A percentile compares a stretch with the other conserved stretches of the same genome.
These are phyloP conservation scores for Hypoxylon intermedium DNA, from an alignment of 495 filamentous ascomycete genomes.

Conservation along the genomic window DNA sequence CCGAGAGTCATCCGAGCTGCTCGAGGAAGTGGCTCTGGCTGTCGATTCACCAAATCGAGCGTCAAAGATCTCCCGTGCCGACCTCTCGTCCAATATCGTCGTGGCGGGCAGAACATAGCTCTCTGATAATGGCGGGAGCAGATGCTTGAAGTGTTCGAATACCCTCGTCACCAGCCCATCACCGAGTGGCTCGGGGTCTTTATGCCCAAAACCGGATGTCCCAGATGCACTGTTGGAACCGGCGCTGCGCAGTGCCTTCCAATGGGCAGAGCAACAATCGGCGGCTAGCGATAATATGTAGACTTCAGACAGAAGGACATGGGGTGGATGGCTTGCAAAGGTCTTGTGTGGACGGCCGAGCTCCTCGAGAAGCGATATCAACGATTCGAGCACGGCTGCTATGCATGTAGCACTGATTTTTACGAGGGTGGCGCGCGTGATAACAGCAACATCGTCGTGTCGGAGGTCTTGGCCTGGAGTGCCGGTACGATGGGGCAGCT, in stretches of 20 bases:
- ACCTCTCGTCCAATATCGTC: slow-evolving; percentile 54
- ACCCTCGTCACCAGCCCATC: slow-evolving; percentile 49
- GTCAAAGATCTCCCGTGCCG: slow-evolving; percentile 41
- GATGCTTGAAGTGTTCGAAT: slow-evolving; percentile 52
- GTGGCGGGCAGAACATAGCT: slow-evolving; percentile 54
- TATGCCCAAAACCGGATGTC: slow-evolving; percentile 9
- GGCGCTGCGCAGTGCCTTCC: slow-evolving; percentile 52
- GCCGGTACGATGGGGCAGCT: slow-evolving; percentile 72
- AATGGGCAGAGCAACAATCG: slow-evolving; percentile 68
- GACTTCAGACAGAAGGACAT: slow-evolving; percentile 65
- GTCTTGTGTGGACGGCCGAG: slow-evolving; percentile 56
- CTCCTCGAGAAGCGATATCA: slow-evolving; percentile 60
- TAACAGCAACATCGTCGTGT: slow-evolving; percentile 66
- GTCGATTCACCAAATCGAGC: slow-evolving; percentile 45
- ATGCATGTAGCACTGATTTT: slow-evolving; percentile 64
- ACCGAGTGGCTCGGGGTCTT: slow-evolving; percentile 45
- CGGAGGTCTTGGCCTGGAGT: slow-evolving; percentile 62
- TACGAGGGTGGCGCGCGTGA: slow-evolving; percentile 66
- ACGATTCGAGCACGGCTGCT: slow-evolving; percentile 60
- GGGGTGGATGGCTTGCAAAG: slow-evolving; percentile 55
- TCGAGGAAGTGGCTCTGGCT: slow-evolving; percentile 38
- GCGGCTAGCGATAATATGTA: slow-evolving; percentile 66
- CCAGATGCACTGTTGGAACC: slow-evolving; percentile 32
- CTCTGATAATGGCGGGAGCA: slow-evolving; percentile 57
- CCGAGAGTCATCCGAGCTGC: slow-evolving; percentile 51